Percentiles rank a stretch among this genome's conserved stretches.
Evolutionary conservation across 1,139 yeast genomes (phyloP).

Genomic region (Taphrina confusa): DNA sequence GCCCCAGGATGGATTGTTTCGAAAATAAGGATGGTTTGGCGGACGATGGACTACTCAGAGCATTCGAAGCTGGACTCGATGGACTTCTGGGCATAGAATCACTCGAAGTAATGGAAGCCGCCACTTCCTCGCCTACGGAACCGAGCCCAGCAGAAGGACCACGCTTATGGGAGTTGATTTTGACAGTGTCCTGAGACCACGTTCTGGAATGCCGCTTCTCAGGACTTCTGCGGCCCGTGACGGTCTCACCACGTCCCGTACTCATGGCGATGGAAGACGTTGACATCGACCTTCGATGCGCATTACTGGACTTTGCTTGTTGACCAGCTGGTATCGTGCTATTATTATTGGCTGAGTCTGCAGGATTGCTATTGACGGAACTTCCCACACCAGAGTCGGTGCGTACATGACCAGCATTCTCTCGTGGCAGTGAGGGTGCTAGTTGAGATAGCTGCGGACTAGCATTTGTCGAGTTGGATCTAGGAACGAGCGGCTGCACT

Average conservation of each 20-base stretch:
- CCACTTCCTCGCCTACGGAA: constrained; percentile 26
- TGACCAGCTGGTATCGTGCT: background rate
- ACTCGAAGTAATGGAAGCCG: constrained; percentile 20
- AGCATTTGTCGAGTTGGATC: background rate
- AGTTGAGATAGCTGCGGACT: background rate
- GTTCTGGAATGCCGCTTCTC: constrained; percentile 27
- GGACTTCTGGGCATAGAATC: constrained; percentile 25
- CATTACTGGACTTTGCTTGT: background rate
- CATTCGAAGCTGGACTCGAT: constrained; percentile 9
- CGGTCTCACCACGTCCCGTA: background rate
- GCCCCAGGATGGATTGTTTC: constrained; percentile 16
- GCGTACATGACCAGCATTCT: background rate
- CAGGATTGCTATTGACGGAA: background rate
- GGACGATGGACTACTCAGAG: constrained; percentile 8
- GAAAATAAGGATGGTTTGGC: constrained; percentile 1
- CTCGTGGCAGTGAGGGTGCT: background rate
- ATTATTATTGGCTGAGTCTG: background rate
- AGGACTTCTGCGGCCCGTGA: constrained; percentile 16
- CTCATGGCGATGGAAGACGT: constrained; percentile 17
- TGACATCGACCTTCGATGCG: constrained; percentile 22
- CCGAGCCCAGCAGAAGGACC: constrained; percentile 16
- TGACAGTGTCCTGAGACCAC: constrained; percentile 33
- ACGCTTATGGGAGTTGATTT: background rate
- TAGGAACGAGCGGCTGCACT: background rate
- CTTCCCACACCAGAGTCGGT: background rate